These are phyloP conservation scores for Oldenlandia corymbosa DNA, from an alignment of 257 asterid genomes.

Conservation along the genomic window DNA sequence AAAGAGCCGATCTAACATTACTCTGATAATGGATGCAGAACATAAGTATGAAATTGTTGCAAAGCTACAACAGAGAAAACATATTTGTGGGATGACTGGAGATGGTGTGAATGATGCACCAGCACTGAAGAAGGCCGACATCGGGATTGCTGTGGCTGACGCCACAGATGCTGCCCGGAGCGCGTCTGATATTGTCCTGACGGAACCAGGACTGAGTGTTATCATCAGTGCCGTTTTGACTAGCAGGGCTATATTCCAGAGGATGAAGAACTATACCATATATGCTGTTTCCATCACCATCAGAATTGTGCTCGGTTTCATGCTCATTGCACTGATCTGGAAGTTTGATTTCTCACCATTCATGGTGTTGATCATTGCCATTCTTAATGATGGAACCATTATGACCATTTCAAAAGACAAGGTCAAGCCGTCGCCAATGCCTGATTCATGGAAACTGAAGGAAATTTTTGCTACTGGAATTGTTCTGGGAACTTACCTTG, in stretches of 20 bases:
- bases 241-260: constrained; percentile 45
- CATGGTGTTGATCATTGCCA: constrained; percentile 54
- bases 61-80: constrained; percentile 45
- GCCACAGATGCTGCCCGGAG: constrained; percentile 51
- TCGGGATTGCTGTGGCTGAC: constrained; percentile 53
- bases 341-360: constrained; percentile 56
- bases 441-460: constrained; percentile 55
- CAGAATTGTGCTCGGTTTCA: constrained; percentile 44
- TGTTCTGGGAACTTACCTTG: constrained; percentile 53
- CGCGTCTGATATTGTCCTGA: constrained; percentile 44
- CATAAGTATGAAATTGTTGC: constrained; percentile 46
- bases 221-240: constrained; percentile 44
- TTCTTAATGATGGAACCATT: constrained; percentile 57
- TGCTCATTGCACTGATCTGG: constrained; percentile 57
- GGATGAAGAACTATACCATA: constrained; percentile 51
- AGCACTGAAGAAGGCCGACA: constrained; percentile 42
- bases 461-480: constrained; percentile 55
- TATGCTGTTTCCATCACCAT: constrained; percentile 52
- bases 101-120: constrained; percentile 55
- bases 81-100: constrained; percentile 49
- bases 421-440: constrained; percentile 53
- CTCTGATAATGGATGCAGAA: constrained; percentile 18
- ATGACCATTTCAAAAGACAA: constrained; percentile 62
- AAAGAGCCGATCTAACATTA: constrained; percentile 1
- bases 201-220: constrained; percentile 43